Evolutionary conservation across 2,329 filamentous ascomycete species (phyloP).

Genomic region (Nemania sp.): DNA sequence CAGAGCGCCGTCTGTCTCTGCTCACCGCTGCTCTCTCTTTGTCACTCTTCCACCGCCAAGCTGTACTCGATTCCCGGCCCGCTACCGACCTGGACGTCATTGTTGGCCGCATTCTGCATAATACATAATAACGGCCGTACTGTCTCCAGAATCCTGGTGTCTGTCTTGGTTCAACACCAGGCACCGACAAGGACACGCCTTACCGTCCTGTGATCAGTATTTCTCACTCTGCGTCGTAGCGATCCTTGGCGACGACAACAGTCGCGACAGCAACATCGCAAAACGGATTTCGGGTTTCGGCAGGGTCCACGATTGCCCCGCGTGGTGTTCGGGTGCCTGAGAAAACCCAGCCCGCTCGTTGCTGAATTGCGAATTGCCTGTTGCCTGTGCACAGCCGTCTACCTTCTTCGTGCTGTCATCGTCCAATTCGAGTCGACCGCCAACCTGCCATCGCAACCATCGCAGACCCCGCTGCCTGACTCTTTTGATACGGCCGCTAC

Average conservation of each 20-base stretch:
- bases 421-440: not conserved
- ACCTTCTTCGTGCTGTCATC: not conserved
- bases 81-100: not conserved
- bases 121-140: too few species aligned
- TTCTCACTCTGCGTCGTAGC: not conserved
- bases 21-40: not conserved
- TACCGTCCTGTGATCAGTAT: not conserved
- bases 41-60: not conserved
- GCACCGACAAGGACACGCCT: not conserved
- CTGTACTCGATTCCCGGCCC: not conserved
- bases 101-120: not conserved
- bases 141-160: too few species aligned
- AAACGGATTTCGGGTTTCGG: too few species aligned
- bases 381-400: not conserved
- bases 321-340: too few species aligned
- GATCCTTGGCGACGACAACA: conserved; percentile 1
- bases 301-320: too few species aligned
- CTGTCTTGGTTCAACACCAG: conserved; percentile 9
- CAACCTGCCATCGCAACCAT: conserved; percentile 3
- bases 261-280: not conserved
- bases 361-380: not conserved
- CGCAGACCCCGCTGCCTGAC: not conserved
- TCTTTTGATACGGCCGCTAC: conserved; percentile 9
- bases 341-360: too few species aligned
- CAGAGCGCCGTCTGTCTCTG: too few species aligned